phyloP scores from a whole-genome alignment of 345 rosid species.

The Brassica incana region DNA sequence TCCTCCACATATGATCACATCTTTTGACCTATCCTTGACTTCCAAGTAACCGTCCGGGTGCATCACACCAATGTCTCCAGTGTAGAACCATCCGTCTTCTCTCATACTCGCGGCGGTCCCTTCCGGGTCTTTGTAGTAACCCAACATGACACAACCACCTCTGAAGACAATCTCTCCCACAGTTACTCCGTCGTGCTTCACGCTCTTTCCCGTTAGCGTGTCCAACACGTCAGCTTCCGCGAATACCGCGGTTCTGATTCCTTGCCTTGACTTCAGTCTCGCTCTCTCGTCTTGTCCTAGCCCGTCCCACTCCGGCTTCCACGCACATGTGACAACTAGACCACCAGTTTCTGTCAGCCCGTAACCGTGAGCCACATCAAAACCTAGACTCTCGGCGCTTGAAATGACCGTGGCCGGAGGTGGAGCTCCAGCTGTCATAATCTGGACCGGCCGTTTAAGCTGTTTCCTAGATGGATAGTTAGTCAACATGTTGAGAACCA shows the following conservation, averaged over 20 bases:
- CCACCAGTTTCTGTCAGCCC: conserved; percentile 61
- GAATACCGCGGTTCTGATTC: conserved; percentile 38
- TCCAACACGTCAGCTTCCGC: conserved; percentile 47
- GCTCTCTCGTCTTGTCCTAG: conserved; percentile 44
- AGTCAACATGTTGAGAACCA: conserved; percentile 55
- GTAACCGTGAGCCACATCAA: conserved; percentile 52
- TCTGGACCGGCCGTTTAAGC: conserved; percentile 40
- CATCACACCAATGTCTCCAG: conserved; percentile 64
- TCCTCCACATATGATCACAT: conserved; percentile 60
- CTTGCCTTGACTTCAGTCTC: conserved; percentile 56
- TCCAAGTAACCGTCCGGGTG: conserved; percentile 61
- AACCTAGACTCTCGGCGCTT: conserved; percentile 49
- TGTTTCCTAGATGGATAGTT: conserved; percentile 34
- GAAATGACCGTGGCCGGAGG: conserved; percentile 46
- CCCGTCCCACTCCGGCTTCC: conserved; percentile 56
- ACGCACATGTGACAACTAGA: conserved; percentile 45
- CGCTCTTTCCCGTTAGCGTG: conserved; percentile 45
- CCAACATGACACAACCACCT: conserved; percentile 58
- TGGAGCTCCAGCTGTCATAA: conserved; percentile 58
- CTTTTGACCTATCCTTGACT: conserved; percentile 60
- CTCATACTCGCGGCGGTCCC: conserved; percentile 40
- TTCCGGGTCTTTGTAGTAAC: conserved; percentile 52
- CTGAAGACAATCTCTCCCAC: conserved; percentile 57
- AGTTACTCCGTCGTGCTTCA: conserved; percentile 47
- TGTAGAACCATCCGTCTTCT: conserved; percentile 58